Evolutionary conservation across 2,329 filamentous ascomycete genomes (phyloP).

Genomic region (Colletotrichum coccodes): DNA sequence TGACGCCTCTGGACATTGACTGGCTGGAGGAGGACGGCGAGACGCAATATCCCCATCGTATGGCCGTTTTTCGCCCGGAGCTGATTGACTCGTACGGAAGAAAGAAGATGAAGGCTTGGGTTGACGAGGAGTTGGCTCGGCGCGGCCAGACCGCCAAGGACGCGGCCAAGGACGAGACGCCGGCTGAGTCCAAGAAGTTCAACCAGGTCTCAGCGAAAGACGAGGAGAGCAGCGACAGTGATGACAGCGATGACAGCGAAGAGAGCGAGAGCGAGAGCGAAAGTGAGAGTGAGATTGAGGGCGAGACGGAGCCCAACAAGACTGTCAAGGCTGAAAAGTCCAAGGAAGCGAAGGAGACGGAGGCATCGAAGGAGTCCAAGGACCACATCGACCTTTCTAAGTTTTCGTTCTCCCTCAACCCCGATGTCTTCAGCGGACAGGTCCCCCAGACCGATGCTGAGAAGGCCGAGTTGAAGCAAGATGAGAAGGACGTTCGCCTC

Average conservation of each 20-base stretch:
- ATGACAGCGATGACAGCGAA: slow-evolving; percentile 37
- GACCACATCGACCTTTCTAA: slow-evolving; percentile 86
- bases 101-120: slow-evolving; percentile 87
- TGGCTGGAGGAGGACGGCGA: slow-evolving; percentile 84
- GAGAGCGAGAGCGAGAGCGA: slow-evolving; percentile 43
- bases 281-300: slow-evolving; percentile 47
- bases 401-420: slow-evolving; percentile 91
- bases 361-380: slow-evolving; percentile 45
- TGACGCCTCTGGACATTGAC: slow-evolving; percentile 88
- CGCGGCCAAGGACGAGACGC: slow-evolving; percentile 42
- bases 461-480: slow-evolving; percentile 82
- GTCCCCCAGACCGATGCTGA: slow-evolving; percentile 89
- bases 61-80: slow-evolving; percentile 93
- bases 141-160: slow-evolving; percentile 57
- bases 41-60: slow-evolving; percentile 86
- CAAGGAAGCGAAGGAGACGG: slow-evolving; percentile 45
- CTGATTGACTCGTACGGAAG: slow-evolving; percentile 88
- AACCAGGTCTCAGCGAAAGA: slow-evolving; percentile 27
- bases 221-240: slow-evolving; percentile 42
- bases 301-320: slow-evolving; percentile 47
- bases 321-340: slow-evolving; percentile 35
- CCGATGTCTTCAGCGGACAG: slow-evolving; percentile 95
- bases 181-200: slow-evolving; percentile 42
- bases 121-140: slow-evolving; percentile 80
- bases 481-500: slow-evolving; percentile 88